phyloP scores from a whole-genome alignment of 1,139 yeast genomes.

The Nakaseomyces glabratus region DNA sequence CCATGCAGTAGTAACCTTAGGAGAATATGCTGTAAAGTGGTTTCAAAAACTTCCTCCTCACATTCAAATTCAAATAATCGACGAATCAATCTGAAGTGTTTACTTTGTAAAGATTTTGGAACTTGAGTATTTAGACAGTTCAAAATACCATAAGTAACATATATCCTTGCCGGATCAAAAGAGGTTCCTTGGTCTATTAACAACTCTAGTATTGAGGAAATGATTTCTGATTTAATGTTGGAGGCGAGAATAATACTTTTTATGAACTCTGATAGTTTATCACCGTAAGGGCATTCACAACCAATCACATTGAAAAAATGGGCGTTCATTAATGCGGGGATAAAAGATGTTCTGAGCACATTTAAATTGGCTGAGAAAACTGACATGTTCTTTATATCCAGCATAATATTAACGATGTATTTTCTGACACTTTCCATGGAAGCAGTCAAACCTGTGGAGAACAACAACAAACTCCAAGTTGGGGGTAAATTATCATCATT shows the following conservation, averaged over 20 bases:
- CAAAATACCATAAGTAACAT: conserved; percentile 48
- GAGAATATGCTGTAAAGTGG: conserved; percentile 43
- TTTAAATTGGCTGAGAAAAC: conserved; percentile 41
- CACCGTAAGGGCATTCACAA: conserved; percentile 50
- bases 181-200: conserved; percentile 42
- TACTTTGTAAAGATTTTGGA: conserved; percentile 31
- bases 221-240: conserved; percentile 22
- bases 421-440: conserved; percentile 73
- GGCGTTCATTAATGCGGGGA: conserved; percentile 61
- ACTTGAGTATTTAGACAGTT: conserved; percentile 38
- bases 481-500: conserved; percentile 49
- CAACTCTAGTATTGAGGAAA: conserved; percentile 36
- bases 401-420: conserved; percentile 49
- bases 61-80: conserved; percentile 45
- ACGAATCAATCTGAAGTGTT: conserved; percentile 31
- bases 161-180: conserved; percentile 67
- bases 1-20: conserved; percentile 38
- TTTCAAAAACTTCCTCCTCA: conserved; percentile 53
- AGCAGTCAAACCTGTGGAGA: conserved; percentile 70
- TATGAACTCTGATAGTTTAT: conserved; percentile 41
- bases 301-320: conserved; percentile 42
- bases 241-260: conserved; percentile 37
- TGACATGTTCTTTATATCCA: conserved; percentile 43
- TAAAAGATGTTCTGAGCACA: conserved; percentile 40
- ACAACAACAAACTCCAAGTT: conserved; percentile 61